Evolutionary conservation across 2,329 filamentous ascomycete species (phyloP).

Genomic region (Leptographium procerum): DNA sequence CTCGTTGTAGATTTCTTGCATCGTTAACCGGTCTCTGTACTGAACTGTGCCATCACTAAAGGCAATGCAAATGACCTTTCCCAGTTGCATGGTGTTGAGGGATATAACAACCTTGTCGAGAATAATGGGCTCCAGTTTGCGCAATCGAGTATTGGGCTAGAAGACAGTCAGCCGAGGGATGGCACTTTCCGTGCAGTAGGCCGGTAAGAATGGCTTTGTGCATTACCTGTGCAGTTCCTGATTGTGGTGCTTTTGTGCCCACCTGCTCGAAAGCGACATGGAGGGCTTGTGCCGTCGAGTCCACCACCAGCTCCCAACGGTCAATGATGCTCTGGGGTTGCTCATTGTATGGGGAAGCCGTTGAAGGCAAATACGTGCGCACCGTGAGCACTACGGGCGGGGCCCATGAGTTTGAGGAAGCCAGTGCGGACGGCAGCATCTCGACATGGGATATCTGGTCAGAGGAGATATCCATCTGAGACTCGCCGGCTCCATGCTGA

Average conservation of each 20-base stretch:
- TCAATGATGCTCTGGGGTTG: conserved; percentile 64
- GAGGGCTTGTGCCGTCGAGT: conserved; percentile 47
- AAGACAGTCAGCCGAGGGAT: neutral
- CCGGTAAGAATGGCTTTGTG: too few species aligned
- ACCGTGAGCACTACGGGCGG: conserved; percentile 60
- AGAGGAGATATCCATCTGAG: conserved; percentile 37
- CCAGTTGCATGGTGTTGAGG: conserved; percentile 56
- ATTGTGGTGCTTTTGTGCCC: conserved; percentile 26
- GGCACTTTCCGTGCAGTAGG: neutral
- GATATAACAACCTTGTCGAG: conserved; percentile 61
- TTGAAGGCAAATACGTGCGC: conserved; percentile 47
- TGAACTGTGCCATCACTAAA: conserved; percentile 75
- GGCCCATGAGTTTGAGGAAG: conserved; percentile 43
- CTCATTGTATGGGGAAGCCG: conserved; percentile 45
- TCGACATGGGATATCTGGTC: conserved; percentile 62
- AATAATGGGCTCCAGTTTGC: conserved; percentile 54
- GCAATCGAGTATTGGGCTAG: conserved; percentile 32
- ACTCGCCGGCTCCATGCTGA: conserved; percentile 28
- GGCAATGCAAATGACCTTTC: conserved; percentile 58
- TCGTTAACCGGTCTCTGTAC: conserved; percentile 64
- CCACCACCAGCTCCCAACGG: conserved; percentile 68
- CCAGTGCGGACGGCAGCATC: conserved; percentile 55
- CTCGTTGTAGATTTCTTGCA: conserved; percentile 56
- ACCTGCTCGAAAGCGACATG: conserved; percentile 72
- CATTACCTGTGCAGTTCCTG: conserved; percentile 1